These are phyloP conservation scores for Nakazawaea siamensis DNA, from an alignment of 805 yeast species.

Conservation along the genomic window DNA sequence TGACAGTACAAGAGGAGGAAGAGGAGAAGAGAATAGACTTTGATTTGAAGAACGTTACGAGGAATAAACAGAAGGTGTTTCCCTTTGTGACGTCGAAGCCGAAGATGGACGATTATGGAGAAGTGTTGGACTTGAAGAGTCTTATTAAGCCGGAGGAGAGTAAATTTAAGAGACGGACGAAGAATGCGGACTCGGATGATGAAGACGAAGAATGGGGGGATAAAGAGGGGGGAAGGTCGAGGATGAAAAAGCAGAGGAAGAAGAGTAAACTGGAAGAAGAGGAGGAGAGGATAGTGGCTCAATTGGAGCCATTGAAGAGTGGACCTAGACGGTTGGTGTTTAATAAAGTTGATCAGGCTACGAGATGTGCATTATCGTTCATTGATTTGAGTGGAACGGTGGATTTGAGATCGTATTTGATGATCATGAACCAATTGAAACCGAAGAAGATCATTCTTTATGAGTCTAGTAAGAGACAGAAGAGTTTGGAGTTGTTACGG, in stretches of 20 bases:
- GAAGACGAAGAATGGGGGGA: slow-evolving; percentile 25
- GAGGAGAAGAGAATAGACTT: slow-evolving; percentile 42
- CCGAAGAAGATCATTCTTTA: slow-evolving; percentile 64
- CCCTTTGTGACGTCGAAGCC: slow-evolving; percentile 48
- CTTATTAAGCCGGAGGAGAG: slow-evolving; percentile 47
- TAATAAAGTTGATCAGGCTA: slow-evolving; percentile 26
- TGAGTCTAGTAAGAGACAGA: slow-evolving; percentile 23
- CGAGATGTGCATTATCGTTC: slow-evolving; percentile 66
- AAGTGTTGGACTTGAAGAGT: slow-evolving; percentile 56
- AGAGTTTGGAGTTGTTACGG: slow-evolving; percentile 1
- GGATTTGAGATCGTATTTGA: slow-evolving; percentile 72
- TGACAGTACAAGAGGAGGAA: slow-evolving; percentile 19
- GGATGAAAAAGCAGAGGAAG: slow-evolving; percentile 16
- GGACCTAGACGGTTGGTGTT: slow-evolving; percentile 41
- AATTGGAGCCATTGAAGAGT: slow-evolving; percentile 37
- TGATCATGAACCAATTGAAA: slow-evolving; percentile 70
- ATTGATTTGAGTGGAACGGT: slow-evolving; percentile 81
- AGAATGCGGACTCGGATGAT: slow-evolving; percentile 10
- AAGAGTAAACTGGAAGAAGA: slow-evolving; percentile 14
- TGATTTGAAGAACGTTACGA: slow-evolving; percentile 42
- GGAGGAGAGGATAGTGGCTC: slow-evolving; percentile 15
- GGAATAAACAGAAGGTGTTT: slow-evolving; percentile 58
- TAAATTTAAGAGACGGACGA: slow-evolving; percentile 19
- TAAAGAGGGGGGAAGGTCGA: slow-evolving; percentile 27
- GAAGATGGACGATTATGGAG: slow-evolving; percentile 85